phyloP scores from a whole-genome alignment of 2,329 filamentous ascomycete species.

The Coniochaeta sp. region DNA sequence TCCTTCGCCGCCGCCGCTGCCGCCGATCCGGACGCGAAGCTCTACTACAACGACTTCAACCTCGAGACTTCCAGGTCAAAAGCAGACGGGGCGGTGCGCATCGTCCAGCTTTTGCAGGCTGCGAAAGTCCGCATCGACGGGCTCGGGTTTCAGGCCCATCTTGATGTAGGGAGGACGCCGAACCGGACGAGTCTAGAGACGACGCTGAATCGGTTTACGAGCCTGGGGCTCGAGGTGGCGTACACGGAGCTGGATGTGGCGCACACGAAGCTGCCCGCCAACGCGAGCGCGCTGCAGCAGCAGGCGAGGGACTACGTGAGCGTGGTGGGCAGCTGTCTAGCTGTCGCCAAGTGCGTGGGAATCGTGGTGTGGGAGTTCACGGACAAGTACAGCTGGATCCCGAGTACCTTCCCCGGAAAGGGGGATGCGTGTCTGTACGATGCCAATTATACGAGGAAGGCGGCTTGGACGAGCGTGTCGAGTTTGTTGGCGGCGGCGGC shows the following conservation, averaged over 20 bases:
- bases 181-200: conserved; percentile 25
- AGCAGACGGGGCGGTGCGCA: conserved; percentile 20
- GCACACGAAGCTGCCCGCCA: conserved; percentile 35
- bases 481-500: conserved; percentile 15
- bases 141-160: conserved; percentile 44
- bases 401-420: conserved; percentile 27
- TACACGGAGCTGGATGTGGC: conserved; percentile 47
- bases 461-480: conserved; percentile 29
- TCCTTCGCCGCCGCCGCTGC: conserved; percentile 39
- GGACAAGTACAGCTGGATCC: conserved; percentile 28
- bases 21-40: conserved; percentile 33
- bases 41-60: conserved; percentile 50
- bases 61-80: conserved; percentile 32
- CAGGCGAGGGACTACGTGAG: conserved; percentile 41
- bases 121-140: conserved; percentile 40
- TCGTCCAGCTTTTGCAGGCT: conserved; percentile 22
- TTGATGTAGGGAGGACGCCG: conserved; percentile 36
- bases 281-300: conserved; percentile 27
- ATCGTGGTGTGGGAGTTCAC: conserved; percentile 36
- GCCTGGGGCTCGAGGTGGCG: conserved; percentile 38
- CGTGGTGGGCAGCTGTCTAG: conserved; percentile 29
- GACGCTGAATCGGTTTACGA: conserved; percentile 32
- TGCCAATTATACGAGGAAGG: conserved; percentile 28
- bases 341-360: conserved; percentile 31
- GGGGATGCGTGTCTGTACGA: conserved; percentile 34